Evolutionary conservation across 345 rosid genomes (phyloP), one percentile per base, ranked within the genome.

Genomic region (Salix viminalis): DNA sequence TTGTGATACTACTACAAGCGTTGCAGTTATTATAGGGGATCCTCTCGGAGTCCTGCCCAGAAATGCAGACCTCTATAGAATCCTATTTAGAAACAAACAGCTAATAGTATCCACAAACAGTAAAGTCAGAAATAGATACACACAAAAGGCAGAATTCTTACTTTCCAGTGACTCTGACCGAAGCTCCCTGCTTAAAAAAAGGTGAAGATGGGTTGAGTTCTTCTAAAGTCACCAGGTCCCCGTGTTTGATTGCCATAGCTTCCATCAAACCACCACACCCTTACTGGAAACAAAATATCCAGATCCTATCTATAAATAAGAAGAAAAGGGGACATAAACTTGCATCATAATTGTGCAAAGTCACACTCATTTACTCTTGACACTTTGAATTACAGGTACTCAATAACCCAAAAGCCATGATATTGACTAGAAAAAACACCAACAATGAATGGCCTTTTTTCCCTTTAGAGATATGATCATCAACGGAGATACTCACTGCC

Each of bases 111-210:
- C 4, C 44, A 56, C 16, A 41, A 13, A 15, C 13, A 28, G 8
- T 30, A 7, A 12, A 56, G 42, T 42, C 3, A 23, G 24, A 61
- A 13, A 26, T 36, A 21, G 6, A 46, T 21, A 41, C 34, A 64
- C 18, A 26, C 1, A 44, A 4, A 46, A 41, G n/a, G 16, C 16
- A 74, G 26, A 81, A 14, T 44, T 32, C 90, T 74, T 88, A 89
- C 93, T 71, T 85, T 78, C 93, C 94, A 62, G 83, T 86, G 64
- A 93, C 90, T 83, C 97, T 83, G 52, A 91, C 80, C 12, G 98
- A 91, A 78, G 84, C 78, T 66, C 91, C 89, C 58, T 93, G 85
- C 68, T 70, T 79, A 62, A 89, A 91, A 73, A 85, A 85, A 5
- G 84, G 85, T 50, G 93, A 91, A 52, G 90, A 86, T 7, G 93